Evolutionary conservation across 1,284 basidiomycete genomes (phyloP).

Genomic region (Trichosporon inkin): DNA sequence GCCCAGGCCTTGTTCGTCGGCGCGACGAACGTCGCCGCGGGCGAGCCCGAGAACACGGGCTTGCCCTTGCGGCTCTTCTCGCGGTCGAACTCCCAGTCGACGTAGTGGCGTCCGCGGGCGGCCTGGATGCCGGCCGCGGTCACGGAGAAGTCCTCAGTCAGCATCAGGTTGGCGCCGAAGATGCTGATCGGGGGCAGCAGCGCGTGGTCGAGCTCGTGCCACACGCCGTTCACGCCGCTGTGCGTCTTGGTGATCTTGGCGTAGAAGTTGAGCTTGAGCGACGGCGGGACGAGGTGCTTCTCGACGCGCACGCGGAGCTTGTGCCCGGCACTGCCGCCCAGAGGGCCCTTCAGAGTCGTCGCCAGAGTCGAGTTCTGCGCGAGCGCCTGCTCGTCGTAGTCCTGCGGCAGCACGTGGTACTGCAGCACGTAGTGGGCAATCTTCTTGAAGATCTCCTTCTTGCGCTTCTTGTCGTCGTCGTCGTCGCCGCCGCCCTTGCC

Average conservation of each 20-base stretch:
- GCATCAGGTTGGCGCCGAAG: slow-evolving; percentile 59
- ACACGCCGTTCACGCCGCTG: slow-evolving; percentile 61
- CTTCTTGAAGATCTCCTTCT: slow-evolving; percentile 53
- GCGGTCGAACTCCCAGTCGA: slow-evolving; percentile 54
- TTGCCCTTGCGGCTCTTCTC: slow-evolving; percentile 47
- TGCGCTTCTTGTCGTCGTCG: slow-evolving; percentile 56
- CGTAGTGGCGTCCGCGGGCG: slow-evolving; percentile 52
- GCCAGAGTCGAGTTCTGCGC: slow-evolving; percentile 60
- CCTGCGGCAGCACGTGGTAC: slow-evolving; percentile 61
- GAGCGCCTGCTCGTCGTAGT: slow-evolving; percentile 52
- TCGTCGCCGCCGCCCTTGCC: slow-evolving; percentile 40
- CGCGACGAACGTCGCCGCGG: slow-evolving; percentile 61
- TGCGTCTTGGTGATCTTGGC: slow-evolving; percentile 53
- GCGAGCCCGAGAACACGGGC: slow-evolving; percentile 53
- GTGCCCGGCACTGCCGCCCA: slow-evolving; percentile 57
- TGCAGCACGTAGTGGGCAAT: slow-evolving; percentile 59
- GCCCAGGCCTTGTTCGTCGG: slow-evolving; percentile 64
- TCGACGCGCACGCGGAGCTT: slow-evolving; percentile 59
- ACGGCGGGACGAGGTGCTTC: slow-evolving; percentile 51
- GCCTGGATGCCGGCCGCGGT: slow-evolving; percentile 62
- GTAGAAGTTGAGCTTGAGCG: slow-evolving; percentile 58
- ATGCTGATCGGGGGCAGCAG: slow-evolving; percentile 62
- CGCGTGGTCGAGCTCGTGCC: slow-evolving; percentile 62
- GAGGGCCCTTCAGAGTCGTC: slow-evolving; percentile 57
- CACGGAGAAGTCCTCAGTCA: slow-evolving; percentile 58